phyloP scores from a whole-genome alignment of 176 grass and related monocot species.

The Raddia distichophylla region DNA sequence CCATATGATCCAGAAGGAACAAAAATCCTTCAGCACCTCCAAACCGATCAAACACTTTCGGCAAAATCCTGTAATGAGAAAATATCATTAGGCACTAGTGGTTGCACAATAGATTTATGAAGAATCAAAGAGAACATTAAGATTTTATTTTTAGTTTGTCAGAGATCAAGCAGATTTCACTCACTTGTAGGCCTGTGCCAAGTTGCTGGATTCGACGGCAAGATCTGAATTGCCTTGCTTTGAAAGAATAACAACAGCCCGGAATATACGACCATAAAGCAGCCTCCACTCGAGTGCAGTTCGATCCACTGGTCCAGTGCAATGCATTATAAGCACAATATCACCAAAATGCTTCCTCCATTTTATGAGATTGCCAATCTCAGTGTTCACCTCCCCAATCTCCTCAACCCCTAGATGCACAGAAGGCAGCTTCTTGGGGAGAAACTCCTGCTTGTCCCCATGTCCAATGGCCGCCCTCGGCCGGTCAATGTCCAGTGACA shows the following conservation, averaged over 20 bases:
- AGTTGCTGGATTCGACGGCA: conserved; percentile 57
- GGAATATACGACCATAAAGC: conserved; percentile 91
- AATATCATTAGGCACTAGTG: not conserved
- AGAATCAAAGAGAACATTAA: not conserved
- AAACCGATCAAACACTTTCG: conserved; percentile 77
- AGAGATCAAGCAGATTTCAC: conserved; percentile 38
- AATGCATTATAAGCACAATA: conserved; percentile 79
- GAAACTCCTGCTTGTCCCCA: conserved; percentile 71
- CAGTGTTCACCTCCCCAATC: conserved; percentile 70
- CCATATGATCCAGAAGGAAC: conserved; percentile 87
- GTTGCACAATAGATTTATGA: not conserved
- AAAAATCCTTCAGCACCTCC: conserved; percentile 87
- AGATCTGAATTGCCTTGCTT: conserved; percentile 70
- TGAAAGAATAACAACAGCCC: conserved; percentile 78
- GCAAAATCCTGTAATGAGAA: conserved; percentile 67
- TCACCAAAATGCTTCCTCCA: conserved; percentile 95
- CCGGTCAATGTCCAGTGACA: conserved; percentile 78
- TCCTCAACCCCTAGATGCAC: conserved; percentile 91
- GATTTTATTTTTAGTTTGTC: conserved; percentile 1
- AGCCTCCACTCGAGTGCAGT: conserved; percentile 88
- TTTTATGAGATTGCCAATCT: conserved; percentile 87
- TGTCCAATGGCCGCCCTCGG: conserved; percentile 73
- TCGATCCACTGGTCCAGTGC: conserved; percentile 52
- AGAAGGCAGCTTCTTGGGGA: conserved; percentile 73
- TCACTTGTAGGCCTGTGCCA: conserved; percentile 90